Evolutionary conservation across 2,329 filamentous ascomycete genomes (phyloP), one percentile per base, ranked within the genome.

Genomic region (Cladophialophora carrionii): DNA sequence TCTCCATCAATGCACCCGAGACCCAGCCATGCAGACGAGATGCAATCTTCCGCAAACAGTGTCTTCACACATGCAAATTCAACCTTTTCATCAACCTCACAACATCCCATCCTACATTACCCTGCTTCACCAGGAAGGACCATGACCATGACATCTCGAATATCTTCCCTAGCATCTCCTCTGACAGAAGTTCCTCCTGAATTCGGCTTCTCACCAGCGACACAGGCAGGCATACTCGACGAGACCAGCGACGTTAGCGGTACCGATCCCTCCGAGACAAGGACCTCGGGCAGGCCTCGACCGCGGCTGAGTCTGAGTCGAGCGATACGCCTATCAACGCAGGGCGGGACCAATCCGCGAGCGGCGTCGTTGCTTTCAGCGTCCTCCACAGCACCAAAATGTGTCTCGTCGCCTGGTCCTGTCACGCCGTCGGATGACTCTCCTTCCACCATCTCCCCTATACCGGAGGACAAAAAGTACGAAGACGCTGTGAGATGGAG

Each of bases 51-150:
- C 8, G 52, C 61, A 31, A 63, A 63, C 32, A 63, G 61, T 48
- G 58, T 61, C 24, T 61, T 63, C 32, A 22, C 41, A 12, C 54
- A 56, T 26, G 51, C 60, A 17, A 31, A 24, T 32, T 60, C 60
- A 10, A 48, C 56, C 29, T 53, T 61, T 52, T 63, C 64, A 12
- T 59, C 57, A 32, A 52, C 60, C 24, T 63, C 64, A 12, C 64
- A 59, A 46, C 56, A 60, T 26, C 64, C 64, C 22, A 60, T 63
- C 31, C 60, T 66, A 12, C 37, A 32, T n/a, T 60, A 55, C 1
- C 51, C 53, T 17, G 29, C 43, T 20, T 53, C 60, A n/a, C 55
- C 64, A 26, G 57, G 62, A 53, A 32, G 57, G 20, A 51, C 57
- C 46, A 60, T 60, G 57, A 60, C 57, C 8, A 61, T 61, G 57